Conservation (phyloP, 164 flowering plant species). For the Brasenia schreberi region DNA sequence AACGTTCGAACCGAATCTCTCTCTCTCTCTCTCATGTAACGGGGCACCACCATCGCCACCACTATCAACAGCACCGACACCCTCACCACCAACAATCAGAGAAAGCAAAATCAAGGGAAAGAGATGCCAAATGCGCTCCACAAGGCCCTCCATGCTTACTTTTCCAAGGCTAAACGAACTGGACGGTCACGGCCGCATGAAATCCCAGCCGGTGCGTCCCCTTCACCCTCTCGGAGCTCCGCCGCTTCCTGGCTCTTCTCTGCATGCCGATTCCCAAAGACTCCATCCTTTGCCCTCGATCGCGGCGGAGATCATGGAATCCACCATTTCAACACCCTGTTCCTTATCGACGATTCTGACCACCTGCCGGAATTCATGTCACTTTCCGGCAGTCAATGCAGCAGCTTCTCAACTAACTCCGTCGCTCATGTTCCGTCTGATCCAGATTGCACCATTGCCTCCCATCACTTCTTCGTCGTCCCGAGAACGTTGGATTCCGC, state of each 20-base stretch:
- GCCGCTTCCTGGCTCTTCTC: constrained; percentile 30
- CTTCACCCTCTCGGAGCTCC: constrained; percentile 5
- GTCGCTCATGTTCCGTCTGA: not conserved
- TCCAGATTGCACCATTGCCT: not conserved
- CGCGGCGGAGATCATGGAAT: not conserved
- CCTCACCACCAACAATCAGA: not conserved
- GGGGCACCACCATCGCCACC: not conserved
- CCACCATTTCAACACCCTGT: constrained; percentile 40
- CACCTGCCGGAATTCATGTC: constrained; percentile 55
- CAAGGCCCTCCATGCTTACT: constrained; percentile 34
- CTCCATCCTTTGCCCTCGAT: constrained; percentile 40
- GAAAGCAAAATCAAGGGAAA: not conserved
- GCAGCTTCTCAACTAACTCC: not conserved
- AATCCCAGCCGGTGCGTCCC: not conserved
- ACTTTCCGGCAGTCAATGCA: constrained; percentile 9
- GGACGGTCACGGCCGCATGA: constrained; percentile 6
- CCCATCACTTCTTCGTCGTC: constrained; percentile 31
- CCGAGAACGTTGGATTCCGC: constrained; percentile 29
- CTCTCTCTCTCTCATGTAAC: not conserved
- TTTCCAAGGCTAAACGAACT: constrained; percentile 40
- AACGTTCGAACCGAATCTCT: not conserved
- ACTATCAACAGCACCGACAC: not conserved
- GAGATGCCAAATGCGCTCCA: constrained; percentile 23
- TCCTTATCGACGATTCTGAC: constrained; percentile 38
- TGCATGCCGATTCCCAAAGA: constrained; percentile 52